These are phyloP conservation scores for Diutina neorugosa DNA, from an alignment of 1,139 yeast species.

Conservation along the genomic window DNA sequence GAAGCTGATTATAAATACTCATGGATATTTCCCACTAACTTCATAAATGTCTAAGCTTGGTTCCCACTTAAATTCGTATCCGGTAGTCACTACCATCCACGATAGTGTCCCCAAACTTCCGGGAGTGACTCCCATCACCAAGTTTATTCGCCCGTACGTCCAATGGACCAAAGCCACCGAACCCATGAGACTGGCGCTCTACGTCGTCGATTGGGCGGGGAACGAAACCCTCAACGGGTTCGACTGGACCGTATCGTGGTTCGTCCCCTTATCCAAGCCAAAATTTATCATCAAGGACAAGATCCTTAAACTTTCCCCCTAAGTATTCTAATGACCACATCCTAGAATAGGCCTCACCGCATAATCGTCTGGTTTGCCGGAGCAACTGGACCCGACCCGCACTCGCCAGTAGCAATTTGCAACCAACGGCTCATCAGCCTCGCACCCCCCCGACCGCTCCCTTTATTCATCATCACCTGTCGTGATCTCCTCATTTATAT, in stretches of 20 bases:
- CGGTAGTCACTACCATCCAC: not conserved
- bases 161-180: not conserved
- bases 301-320: not conserved
- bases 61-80: not conserved
- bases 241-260: not conserved
- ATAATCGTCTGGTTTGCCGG: too few relatives aligned
- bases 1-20: too few relatives aligned
- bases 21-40: not conserved
- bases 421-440: not conserved
- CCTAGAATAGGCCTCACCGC: too few relatives aligned
- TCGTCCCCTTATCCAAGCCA: not conserved
- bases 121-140: not conserved
- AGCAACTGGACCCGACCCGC: not conserved
- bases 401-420: not conserved
- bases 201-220: not conserved
- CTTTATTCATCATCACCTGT: too few relatives aligned
- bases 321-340: too few relatives aligned
- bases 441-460: too few relatives aligned
- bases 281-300: not conserved
- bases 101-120: not conserved
- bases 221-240: not conserved
- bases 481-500: too few relatives aligned
- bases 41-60: not conserved
- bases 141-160: not conserved
- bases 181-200: not conserved